Evolutionary conservation across 2,329 filamentous ascomycete genomes (phyloP).

Genomic region (Aspergillus texensis): DNA sequence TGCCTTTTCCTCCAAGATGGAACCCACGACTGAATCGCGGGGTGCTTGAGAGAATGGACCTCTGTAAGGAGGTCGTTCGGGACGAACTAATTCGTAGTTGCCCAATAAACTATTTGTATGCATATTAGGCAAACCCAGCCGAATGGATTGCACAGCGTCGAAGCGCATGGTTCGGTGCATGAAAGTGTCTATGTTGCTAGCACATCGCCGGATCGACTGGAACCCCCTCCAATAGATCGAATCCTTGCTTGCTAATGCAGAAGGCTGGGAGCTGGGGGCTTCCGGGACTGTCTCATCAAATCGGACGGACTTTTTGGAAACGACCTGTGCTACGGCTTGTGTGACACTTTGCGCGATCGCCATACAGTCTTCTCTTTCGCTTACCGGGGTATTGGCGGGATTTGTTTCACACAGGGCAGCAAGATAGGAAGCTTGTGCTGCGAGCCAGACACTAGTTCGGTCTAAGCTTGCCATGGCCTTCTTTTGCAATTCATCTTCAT

Average conservation of each 20-base stretch:
- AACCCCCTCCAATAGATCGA: slow-evolving; percentile 89
- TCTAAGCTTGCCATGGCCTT: slow-evolving; percentile 74
- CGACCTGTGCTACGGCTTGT: slow-evolving; percentile 18
- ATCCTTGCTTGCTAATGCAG: slow-evolving; percentile 59
- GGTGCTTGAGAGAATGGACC: slow-evolving; percentile 71
- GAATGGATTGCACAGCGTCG: slow-evolving; percentile 82
- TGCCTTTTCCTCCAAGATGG: slow-evolving; percentile 58
- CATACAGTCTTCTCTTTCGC: slow-evolving; percentile 20
- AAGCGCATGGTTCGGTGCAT: slow-evolving; percentile 82
- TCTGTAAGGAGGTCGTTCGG: slow-evolving; percentile 71
- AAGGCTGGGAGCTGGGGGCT: slow-evolving; percentile 44
- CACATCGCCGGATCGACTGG: slow-evolving; percentile 69
- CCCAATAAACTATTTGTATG: slow-evolving; percentile 83
- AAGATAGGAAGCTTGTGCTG: slow-evolving; percentile 78
- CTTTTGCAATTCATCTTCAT: slow-evolving; percentile 72
- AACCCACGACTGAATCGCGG: slow-evolving; percentile 65
- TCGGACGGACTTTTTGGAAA: slow-evolving; percentile 33
- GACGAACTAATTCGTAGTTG: slow-evolving; percentile 76
- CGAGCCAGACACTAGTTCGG: slow-evolving; percentile 83
- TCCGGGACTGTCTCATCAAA: slow-evolving; percentile 38
- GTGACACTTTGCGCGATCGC: slow-evolving; percentile 19
- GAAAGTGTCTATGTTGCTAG: slow-evolving; percentile 73
- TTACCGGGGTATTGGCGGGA: slow-evolving; percentile 48
- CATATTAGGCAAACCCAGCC: slow-evolving; percentile 70
- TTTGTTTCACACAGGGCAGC: slow-evolving; percentile 64